Base-by-base conservation (phyloP, 1,139 yeast genomes). In the Magnusiomyces tetraspermus region DNA sequence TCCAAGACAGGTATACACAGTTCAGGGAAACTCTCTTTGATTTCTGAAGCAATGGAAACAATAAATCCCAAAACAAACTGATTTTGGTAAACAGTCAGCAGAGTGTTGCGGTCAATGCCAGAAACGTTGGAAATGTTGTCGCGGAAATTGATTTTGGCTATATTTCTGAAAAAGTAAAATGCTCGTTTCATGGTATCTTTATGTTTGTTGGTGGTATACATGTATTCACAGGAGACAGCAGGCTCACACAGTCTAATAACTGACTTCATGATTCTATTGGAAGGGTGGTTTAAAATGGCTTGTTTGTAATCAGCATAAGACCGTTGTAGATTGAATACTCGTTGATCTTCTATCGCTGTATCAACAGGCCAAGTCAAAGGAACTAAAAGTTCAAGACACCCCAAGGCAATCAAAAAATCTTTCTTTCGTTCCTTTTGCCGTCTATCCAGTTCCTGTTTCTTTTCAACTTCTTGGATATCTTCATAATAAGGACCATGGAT, bases 361-460 rank as follows among this genome's bases (percentile, higher is more conserved):
- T 80, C 71, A 24, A 73, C 73, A 37, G 97, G 97, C 89, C 96
- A 86, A 0, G 97, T 85, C 63, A 94, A 72, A 2, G 87, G 80
- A 1, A 88, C 96, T 55, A 92, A 69, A 13, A 94, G 69, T 66
- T 92, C 97, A 54, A 92, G 71, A 58, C 86, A 77, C 6, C 86
- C 78, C 45, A 85, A 67, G 55, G 89, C 83, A 47, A 87, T 75
- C 59, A 82, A 79, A 53, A 81, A 86, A 63, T 55, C 67, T 53
- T 60, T 69, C 60, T 52, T 42, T 40, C 55, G 49, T 46, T 22
- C 5, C 41, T 49, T 17, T 50, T 30, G 38, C 30, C n/a, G 50
- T 26, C 66, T 55, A 47, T 21, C 33, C 42, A 15, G 50, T 46
- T 22, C 55, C 15, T 15, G 17, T 4, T 22, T 22, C 3, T 36